Evolutionary conservation across 768 basidiomycete genomes (phyloP).

Genomic region (Calocybe indica): DNA sequence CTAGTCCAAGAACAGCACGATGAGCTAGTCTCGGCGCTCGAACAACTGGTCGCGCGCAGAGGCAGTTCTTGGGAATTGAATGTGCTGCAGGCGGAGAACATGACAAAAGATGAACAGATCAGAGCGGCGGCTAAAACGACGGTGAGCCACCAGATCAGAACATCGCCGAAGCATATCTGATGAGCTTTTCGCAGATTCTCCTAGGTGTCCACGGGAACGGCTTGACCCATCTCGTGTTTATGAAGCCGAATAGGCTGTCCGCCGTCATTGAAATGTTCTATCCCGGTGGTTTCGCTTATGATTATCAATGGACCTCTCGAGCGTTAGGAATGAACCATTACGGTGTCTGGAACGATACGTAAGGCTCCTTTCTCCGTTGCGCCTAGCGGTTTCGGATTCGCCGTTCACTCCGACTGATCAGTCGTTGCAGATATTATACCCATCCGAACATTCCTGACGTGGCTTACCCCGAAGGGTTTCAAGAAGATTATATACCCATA

Average conservation of each 20-base stretch:
- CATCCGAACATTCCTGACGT: conserved; percentile 41
- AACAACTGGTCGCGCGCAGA: conserved; percentile 40
- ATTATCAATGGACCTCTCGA: conserved; percentile 78
- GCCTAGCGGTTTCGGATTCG: background rate
- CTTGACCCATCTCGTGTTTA: conserved; percentile 79
- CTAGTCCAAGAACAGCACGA: conserved; percentile 52
- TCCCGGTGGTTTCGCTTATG: conserved; percentile 76
- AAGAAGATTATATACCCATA: conserved; percentile 71
- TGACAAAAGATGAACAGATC: conserved; percentile 76
- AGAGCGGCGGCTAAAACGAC: conserved; percentile 60
- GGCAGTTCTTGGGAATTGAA: conserved; percentile 51
- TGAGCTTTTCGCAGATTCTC: conserved; percentile 40
- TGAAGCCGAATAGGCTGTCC: conserved; percentile 69
- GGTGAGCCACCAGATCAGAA: conserved; percentile 30
- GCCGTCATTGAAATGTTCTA: conserved; percentile 85
- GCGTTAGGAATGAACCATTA: conserved; percentile 73
- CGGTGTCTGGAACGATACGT: conserved; percentile 80
- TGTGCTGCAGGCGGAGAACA: conserved; percentile 53
- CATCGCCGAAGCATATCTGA: background rate
- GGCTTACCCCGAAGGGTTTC: conserved; percentile 81
- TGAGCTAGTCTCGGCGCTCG: conserved; percentile 43
- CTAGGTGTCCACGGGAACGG: conserved; percentile 79
- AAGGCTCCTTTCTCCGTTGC: conserved; percentile 15
- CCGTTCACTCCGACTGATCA: background rate
- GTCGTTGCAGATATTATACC: conserved; percentile 24